Evolutionary conservation across 495 filamentous ascomycete species (phyloP).

Genomic region (Terfezia claveryi): DNA sequence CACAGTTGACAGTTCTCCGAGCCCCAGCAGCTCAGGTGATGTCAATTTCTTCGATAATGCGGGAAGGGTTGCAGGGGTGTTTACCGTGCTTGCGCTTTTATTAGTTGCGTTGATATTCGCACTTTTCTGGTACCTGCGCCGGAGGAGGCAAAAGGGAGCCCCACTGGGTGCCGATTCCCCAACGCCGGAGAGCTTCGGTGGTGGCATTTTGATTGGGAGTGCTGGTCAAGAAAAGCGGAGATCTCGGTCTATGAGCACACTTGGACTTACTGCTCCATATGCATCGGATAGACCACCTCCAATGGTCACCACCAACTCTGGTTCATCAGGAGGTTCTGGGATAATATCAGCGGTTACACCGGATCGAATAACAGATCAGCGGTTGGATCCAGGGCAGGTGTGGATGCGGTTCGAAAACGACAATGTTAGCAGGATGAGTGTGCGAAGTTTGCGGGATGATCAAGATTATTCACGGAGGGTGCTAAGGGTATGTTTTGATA

Average conservation of each 20-base stretch:
- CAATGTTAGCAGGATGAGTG: slow-evolving; percentile 19
- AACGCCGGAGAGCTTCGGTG: slow-evolving; percentile 1
- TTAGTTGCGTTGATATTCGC: slow-evolving; percentile 14
- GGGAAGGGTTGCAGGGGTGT: slow-evolving; percentile 19
- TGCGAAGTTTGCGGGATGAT: slow-evolving; percentile 18
- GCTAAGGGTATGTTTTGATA: slow-evolving; percentile 10
- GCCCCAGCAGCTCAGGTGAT: background rate
- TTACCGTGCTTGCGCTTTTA: slow-evolving; percentile 20
- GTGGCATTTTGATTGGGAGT: slow-evolving; percentile 7
- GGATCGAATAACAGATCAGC: slow-evolving; percentile 11
- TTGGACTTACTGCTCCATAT: slow-evolving; percentile 12
- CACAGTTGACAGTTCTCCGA: background rate
- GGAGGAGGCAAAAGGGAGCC: slow-evolving; percentile 6
- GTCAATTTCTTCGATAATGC: slow-evolving; percentile 15
- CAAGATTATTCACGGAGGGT: slow-evolving; percentile 18
- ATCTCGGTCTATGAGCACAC: slow-evolving; percentile 16
- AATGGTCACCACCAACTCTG: background rate
- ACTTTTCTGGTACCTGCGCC: slow-evolving; percentile 11
- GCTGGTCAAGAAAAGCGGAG: slow-evolving; percentile 10
- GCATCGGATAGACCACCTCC: slow-evolving; percentile 5
- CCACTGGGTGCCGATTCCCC: background rate
- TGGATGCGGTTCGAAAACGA: slow-evolving; percentile 19
- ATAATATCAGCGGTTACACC: background rate
- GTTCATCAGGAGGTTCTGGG: background rate
- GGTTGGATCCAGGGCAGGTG: slow-evolving; percentile 15